Evolutionary conservation across 2,329 filamentous ascomycete species (phyloP).

Genomic region (Diaporthe longicolla): DNA sequence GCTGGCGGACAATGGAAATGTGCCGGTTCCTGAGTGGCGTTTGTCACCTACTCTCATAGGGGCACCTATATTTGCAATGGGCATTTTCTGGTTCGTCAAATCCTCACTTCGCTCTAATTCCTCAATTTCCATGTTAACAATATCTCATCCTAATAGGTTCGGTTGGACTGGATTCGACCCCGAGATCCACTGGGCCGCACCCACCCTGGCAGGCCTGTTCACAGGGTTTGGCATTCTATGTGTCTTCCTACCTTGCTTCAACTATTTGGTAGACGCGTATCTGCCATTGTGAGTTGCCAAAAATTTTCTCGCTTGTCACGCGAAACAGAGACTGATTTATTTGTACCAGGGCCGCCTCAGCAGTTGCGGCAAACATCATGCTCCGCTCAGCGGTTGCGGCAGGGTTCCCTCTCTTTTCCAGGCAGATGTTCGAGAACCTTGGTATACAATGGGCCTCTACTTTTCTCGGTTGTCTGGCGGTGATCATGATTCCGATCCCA

Average conservation of each 20-base stretch:
- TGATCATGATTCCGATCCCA: conserved; percentile 56
- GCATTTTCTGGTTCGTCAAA: conserved; percentile 51
- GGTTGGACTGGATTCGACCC: conserved; percentile 45
- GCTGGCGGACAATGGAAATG: conserved; percentile 39
- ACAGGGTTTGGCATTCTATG: conserved; percentile 46
- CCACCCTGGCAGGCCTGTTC: conserved; percentile 43
- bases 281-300: conserved; percentile 52
- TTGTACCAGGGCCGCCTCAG: conserved; percentile 52
- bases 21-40: conserved; percentile 47
- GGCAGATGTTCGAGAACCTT: conserved; percentile 54
- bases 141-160: conserved; percentile 30
- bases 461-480: conserved; percentile 53
- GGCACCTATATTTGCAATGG: conserved; percentile 51
- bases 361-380: conserved; percentile 55
- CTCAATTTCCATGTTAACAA: neutral
- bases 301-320: neutral
- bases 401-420: conserved; percentile 54
- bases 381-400: conserved; percentile 53
- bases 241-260: conserved; percentile 48
- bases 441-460: conserved; percentile 56
- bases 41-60: conserved; percentile 43
- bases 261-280: conserved; percentile 56
- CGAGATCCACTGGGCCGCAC: conserved; percentile 44
- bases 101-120: neutral
- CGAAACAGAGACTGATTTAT: neutral